Evolutionary conservation across 768 basidiomycete genomes (phyloP).

Genomic region (Crucibulum laeve): DNA sequence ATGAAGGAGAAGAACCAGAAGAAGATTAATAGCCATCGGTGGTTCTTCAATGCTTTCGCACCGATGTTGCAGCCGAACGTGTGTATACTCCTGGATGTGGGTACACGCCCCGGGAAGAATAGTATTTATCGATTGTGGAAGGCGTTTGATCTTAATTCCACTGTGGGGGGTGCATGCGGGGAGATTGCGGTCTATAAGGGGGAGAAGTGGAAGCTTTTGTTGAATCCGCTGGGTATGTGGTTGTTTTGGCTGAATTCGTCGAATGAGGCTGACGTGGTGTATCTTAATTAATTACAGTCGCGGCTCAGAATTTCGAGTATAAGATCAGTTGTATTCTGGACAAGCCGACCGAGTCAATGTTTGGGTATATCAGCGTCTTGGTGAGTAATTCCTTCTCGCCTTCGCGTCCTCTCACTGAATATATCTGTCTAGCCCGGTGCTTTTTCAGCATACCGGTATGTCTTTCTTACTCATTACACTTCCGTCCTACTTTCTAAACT

Average conservation of each 20-base stretch:
- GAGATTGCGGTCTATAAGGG: slow-evolving; percentile 94
- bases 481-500: slow-evolving; percentile 3
- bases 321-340: slow-evolving; percentile 89
- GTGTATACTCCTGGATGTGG: slow-evolving; percentile 90
- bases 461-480: slow-evolving; percentile 2
- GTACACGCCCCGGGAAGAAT: slow-evolving; percentile 84
- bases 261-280: not conserved
- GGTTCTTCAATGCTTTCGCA: slow-evolving; percentile 96
- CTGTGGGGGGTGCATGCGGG: slow-evolving; percentile 95
- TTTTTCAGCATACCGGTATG: slow-evolving; percentile 82
- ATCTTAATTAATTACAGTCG: slow-evolving; percentile 41
- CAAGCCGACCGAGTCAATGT: slow-evolving; percentile 84
- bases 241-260: not conserved
- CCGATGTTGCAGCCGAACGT: slow-evolving; percentile 88
- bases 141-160: slow-evolving; percentile 86
- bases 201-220: slow-evolving; percentile 71
- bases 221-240: slow-evolving; percentile 76
- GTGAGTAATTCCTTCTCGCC: slow-evolving; percentile 28
- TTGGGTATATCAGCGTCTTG: slow-evolving; percentile 95
- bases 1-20: slow-evolving; percentile 94
- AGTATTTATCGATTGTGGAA: slow-evolving; percentile 97
- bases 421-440: slow-evolving; percentile 67
- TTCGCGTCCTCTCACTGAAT: not conserved
- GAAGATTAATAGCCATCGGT: slow-evolving; percentile 95
- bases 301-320: slow-evolving; percentile 96